Evolutionary conservation across 148 eudicot species (phyloP), one percentile per base, ranked within the genome.

Genomic region (Arbutus unedo): DNA sequence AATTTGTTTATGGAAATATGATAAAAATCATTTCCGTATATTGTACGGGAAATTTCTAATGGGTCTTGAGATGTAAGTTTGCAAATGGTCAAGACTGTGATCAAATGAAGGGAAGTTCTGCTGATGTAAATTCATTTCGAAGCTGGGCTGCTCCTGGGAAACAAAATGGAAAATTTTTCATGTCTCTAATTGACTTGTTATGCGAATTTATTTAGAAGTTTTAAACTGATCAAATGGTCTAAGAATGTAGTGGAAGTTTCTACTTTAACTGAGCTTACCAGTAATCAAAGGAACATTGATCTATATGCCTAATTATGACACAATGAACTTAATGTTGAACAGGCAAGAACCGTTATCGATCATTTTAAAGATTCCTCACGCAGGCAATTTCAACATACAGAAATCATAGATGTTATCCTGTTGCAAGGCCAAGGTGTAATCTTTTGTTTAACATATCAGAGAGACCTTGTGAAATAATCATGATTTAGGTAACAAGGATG

Each of bases 21-120:
- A 45, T 56, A 11, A 59, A 59, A 62, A 25, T 49, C 50, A 31
- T 76, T 50, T 60, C 41, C 59, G 45, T 6, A 75, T 5, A 48
- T 38, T 73, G 45, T 51, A 21, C 19, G 8, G 19, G 23, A 41
- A 25, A 57, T 23, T 64, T 25, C 43, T 50, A 2, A 77, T 81
- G 55, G 16, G 13, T 51, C 44, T 45, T 64, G 4, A 64, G 78
- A 75, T 49, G 57, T 9, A 23, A 15, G n/a, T 2, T 3, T 75
- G 57, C 43, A n/a, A 75, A 75, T 38, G 50, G 19, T 75, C 43
- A 13, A 75, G 57, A 41, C 78, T 50, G 14, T 74, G 78, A n/a
- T n/a, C n/a, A n/a, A n/a, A n/a, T n/a, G n/a, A 31, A 1, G 38
- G 38, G 38, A 31, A 16, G 77, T 43, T 21, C 25, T 47, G 53